Base-by-base conservation (phyloP, 1,284 basidiomycete species). In the Pseudozyma sp. region DNA sequence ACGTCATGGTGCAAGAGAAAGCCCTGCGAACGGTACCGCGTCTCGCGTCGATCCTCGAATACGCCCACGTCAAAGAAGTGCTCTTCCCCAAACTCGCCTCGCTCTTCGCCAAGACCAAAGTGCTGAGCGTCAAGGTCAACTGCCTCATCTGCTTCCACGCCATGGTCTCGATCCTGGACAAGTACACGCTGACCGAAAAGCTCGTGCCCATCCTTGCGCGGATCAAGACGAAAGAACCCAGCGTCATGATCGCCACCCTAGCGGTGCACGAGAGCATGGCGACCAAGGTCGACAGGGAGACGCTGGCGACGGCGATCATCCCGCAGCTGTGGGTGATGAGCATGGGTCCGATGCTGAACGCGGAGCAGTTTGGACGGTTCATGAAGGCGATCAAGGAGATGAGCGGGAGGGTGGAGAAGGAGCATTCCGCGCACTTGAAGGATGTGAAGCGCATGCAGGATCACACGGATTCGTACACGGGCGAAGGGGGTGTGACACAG, bases 241-340 rank as follows among this genome's bases (percentile, higher is more conserved):
- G 79, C n/a, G 85, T 85, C 5, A 85, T 85, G 84, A 69, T 82
- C 89, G 93, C 94, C 1, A 97, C 94, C 0, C 86, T 98, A 44
- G 90, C 90, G 9, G 94, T 99, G 0, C 94, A 99, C 85, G 95
- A 97, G 85, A 93, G 92, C 4, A 97, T 98, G 94, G 93, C 94
- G 2, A 88, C 90, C 77, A 99, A 98, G 84, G 92, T 98, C 5
- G 94, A 97, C 76, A 88, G 94, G 47, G 94, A 97, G 85, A 93
- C 94, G 5, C 92, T 97, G 16, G 96, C 96, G 0, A 96, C 92
- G 0, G 68, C 73, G 14, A 74, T 84, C 50, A 78, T 83, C 19
- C 81, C 82, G 16, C 81, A 79, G 39, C 60, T 84, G 24, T 83
- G 81, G 80, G 55, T 71, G 33, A 82, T 84, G 76, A 67, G 61